Base-by-base conservation (phyloP, 768 basidiomycete species). In the Podaxis rugospora region DNA sequence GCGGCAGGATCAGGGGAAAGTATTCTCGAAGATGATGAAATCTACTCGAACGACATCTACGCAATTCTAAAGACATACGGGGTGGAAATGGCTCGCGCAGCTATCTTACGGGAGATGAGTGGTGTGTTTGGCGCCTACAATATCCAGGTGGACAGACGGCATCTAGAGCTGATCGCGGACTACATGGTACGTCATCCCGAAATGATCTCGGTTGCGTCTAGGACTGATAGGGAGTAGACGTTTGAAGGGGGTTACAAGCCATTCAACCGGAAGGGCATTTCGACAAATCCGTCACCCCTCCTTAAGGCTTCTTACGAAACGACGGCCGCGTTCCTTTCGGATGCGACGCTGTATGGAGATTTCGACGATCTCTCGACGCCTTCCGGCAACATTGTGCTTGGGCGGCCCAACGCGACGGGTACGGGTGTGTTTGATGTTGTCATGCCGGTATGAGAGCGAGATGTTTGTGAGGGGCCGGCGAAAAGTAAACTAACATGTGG, bases 251-350 rank as follows among this genome's bases (percentile, higher is more conserved):
- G 90, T 28, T 99, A 95, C 80, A 96, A 93, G 75, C 94, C 97
- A 1, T 99, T 98, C 78, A 99, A 98, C 74, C 89, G 97, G 49
- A 93, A 90, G 64, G 97, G 97, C 56, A 90, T 99, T 61, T 89
- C 92, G 23, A 85, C 89, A 49, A 94, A 93, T 73, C 87, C 94
- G 25, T 98, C 95, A n/a, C 94, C 96, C 6, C 81, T 98, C 42
- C 84, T 98, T 57, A 98, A 98, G 73, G 97, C 97, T 1, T 97
- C 95, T 7, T 99, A 92, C 75, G 97, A 98, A 75, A 98, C 95
- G 3, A 98, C 96, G 0, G 92, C 89, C 1, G 81, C 88, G 1
- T 97, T 99, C 80, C 74, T 99, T 66, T 92, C 95, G 3, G 93
- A 99, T 61, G 96, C 97, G 18, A 93, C 95, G 0, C 77, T 99